Percentiles rank a stretch among this genome's conserved stretches.
These are phyloP conservation scores for Trichomonas tenax DNA, from an alignment of 208 protist species.

Conservation along the genomic window DNA sequence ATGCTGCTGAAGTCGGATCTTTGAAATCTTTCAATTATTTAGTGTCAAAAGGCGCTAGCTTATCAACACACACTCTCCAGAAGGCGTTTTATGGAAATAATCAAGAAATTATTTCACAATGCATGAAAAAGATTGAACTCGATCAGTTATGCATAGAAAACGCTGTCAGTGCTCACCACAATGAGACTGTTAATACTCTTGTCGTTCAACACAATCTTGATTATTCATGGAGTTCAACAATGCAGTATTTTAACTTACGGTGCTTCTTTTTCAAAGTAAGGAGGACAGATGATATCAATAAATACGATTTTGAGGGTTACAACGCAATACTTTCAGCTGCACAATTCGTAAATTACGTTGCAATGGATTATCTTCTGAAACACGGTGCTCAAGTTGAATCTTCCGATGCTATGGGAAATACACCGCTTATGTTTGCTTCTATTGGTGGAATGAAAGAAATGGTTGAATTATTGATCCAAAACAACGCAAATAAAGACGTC, in stretches of 20 bases:
- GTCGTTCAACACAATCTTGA: background rate
- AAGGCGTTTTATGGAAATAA: background rate
- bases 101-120: background rate
- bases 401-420: background rate
- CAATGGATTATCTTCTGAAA: background rate
- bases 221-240: background rate
- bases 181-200: background rate
- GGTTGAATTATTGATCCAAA: background rate
- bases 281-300: background rate
- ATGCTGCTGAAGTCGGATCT: background rate
- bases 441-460: background rate
- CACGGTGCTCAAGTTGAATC: background rate
- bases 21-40: background rate
- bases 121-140: background rate
- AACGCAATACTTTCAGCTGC: background rate
- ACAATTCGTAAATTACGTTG: background rate
- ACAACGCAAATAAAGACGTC: background rate
- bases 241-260: background rate
- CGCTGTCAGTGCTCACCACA: background rate
- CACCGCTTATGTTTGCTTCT: background rate
- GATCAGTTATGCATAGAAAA: background rate
- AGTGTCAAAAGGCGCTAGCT: background rate
- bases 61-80: background rate
- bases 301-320: background rate
- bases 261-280: background rate